Base-by-base conservation (phyloP, 495 filamentous ascomycete genomes). In the Penicillium paradoxum region DNA sequence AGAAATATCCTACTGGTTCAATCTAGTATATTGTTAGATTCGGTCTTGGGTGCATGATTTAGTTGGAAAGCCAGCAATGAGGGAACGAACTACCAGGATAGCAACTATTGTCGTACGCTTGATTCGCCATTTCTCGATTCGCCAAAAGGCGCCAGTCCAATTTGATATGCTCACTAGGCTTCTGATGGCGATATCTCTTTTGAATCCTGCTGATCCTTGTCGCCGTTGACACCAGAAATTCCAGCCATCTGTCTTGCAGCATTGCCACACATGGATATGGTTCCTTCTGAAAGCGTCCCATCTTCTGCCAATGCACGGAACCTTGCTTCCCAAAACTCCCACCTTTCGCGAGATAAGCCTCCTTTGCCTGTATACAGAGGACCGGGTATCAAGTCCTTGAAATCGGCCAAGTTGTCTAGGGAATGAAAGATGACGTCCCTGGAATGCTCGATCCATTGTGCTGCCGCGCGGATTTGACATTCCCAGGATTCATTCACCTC, bases 271-370 rank as follows among this genome's bases (percentile, higher is more conserved):
- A 50, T 19, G 6, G n/a, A 38, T 11, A 21, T 21, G 19, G 4
- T 50, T 22, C 41, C 47, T 13, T 30, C 36, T 5, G 42, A 2
- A 30, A 30, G 19, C 1, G 18, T 21, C 36, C 15, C 34, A 19
- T 17, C 21, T 18, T 30, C 24, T 50, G 34, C 47, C 4, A 40
- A 33, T 4, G 22, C 36, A 50, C 22, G 24, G 24, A 50, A 40
- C 11, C 34, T 39, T 50, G 34, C 36, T 40, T 41, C 36, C 47
- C 47, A 50, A 30, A 39, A 40, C 6, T 50, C 47, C 47, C 36
- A 50, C 11, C 24, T 19, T 15, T 50, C 34, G 9, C 47, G 47
- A 17, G 36, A 50, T 4, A 50, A n/a, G 0, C 32, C 22, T 5
- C 21, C 47, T 27, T 50, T 30, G 0, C 47, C 19, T 30, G 22